Percentiles rank a stretch among this genome's conserved stretches.
Evolutionary conservation across 306 rosid genomes (phyloP).

Genomic region (Quercus robur): DNA sequence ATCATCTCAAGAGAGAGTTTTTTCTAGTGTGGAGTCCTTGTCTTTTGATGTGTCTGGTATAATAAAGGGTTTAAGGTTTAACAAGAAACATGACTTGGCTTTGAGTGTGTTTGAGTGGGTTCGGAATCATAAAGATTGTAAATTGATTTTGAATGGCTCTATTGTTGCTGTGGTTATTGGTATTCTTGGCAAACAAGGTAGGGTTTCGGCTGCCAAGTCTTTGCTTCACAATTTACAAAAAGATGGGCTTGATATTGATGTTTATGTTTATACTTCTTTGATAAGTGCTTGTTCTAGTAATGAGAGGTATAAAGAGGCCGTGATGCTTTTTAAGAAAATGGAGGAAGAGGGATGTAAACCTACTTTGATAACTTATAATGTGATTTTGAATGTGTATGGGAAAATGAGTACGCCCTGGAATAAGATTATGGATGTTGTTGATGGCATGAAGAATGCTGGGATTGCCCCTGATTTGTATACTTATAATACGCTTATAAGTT

Average conservation of each 20-base stretch:
- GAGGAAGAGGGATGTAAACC: constrained; percentile 69
- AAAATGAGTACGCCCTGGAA: constrained; percentile 96
- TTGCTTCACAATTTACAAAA: constrained; percentile 46
- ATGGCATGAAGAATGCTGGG: constrained; percentile 52
- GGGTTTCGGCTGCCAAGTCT: constrained; percentile 51
- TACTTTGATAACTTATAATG: constrained; percentile 73
- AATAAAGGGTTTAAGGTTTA: constrained; percentile 58
- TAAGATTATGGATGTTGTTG: constrained; percentile 44
- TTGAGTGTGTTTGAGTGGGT: constrained; percentile 57
- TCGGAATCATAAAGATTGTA: constrained; percentile 28
- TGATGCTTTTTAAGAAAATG: constrained; percentile 62
- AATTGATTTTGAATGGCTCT: constrained; percentile 41
- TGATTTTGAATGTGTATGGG: constrained; percentile 76
- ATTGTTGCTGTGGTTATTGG: constrained; percentile 58
- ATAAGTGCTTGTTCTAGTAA: constrained; percentile 69
- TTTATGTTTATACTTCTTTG: constrained; percentile 73
- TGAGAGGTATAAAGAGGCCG: constrained; percentile 74
- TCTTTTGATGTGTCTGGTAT: constrained; percentile 57
- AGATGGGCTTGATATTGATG: constrained; percentile 61
- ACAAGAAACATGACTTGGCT: constrained; percentile 56
- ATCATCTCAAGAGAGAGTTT: constrained; percentile 7
- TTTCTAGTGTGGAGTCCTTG: constrained; percentile 22
- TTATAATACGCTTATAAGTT: constrained; percentile 73
- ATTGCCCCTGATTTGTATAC: constrained; percentile 79
- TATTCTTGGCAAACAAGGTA: constrained; percentile 71